A percentile compares a stretch with the other conserved stretches of the same genome.
Conservation (phyloP, 805 yeast species). For the Pichia nanzhaoensis region DNA sequence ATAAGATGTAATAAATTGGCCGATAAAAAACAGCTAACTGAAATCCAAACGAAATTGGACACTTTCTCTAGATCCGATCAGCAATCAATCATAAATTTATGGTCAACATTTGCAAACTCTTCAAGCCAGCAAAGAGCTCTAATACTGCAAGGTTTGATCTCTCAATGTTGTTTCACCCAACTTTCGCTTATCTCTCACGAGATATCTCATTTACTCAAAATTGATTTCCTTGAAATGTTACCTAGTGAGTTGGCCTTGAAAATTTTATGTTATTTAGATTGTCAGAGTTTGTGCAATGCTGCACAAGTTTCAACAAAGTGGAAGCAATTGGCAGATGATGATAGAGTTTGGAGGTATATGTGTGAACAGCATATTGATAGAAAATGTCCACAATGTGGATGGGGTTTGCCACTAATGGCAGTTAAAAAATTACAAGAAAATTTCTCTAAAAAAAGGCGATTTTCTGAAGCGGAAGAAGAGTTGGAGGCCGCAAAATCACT, state of each 20-base stretch:
- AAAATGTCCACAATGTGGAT: conserved; percentile 96
- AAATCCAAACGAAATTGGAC: conserved; percentile 53
- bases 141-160: conserved; percentile 73
- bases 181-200: conserved; percentile 79
- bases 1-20: conserved; percentile 63
- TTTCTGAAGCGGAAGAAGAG: conserved; percentile 21
- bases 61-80: conserved; percentile 63
- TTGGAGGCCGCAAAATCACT: conserved; percentile 13
- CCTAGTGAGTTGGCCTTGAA: conserved; percentile 84
- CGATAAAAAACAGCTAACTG: conserved; percentile 57
- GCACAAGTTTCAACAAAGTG: conserved; percentile 87
- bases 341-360: conserved; percentile 96
- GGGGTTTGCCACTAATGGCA: conserved; percentile 96
- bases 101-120: conserved; percentile 78
- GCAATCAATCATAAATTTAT: conserved; percentile 70
- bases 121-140: conserved; percentile 63
- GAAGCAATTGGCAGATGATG: conserved; percentile 91
- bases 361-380: conserved; percentile 97
- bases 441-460: conserved; percentile 19
- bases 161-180: conserved; percentile 94
- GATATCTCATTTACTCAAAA: conserved; percentile 69
- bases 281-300: conserved; percentile 88
- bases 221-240: conserved; percentile 79
- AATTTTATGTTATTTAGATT: conserved; percentile 82
- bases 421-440: conserved; percentile 50